These are phyloP conservation scores for Pistacia atlantica DNA, from an alignment of 345 rosid genomes.

Conservation along the genomic window DNA sequence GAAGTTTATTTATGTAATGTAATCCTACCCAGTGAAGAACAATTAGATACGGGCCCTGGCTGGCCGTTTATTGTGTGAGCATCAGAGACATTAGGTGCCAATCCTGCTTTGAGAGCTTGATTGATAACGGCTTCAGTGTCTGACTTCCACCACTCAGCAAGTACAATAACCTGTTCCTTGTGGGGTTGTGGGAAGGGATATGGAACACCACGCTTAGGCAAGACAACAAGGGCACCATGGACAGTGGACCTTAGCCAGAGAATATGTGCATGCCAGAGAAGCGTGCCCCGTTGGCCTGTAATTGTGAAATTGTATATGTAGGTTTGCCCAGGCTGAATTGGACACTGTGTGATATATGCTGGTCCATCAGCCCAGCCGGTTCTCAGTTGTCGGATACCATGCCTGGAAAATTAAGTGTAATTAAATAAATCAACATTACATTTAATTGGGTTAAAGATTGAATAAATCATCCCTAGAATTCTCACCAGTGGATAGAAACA, in stretches of 20 bases:
- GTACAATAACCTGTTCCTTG: constrained; percentile 62
- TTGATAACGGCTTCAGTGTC: constrained; percentile 86
- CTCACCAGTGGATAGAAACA: constrained; percentile 81
- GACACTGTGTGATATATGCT: constrained; percentile 90
- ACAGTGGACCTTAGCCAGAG: constrained; percentile 94
- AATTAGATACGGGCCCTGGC: constrained; percentile 53
- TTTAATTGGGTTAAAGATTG: not conserved
- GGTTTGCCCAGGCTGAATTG: constrained; percentile 75
- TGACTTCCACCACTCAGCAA: constrained; percentile 97
- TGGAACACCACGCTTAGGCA: constrained; percentile 83
- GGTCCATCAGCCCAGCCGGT: constrained; percentile 98
- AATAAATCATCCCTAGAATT: not conserved
- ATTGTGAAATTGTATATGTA: constrained; percentile 83
- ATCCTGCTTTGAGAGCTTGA: constrained; percentile 79
- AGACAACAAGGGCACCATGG: constrained; percentile 73
- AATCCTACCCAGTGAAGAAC: constrained; percentile 63
- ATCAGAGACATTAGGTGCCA: constrained; percentile 89
- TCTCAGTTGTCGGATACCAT: constrained; percentile 76
- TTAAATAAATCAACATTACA: not conserved
- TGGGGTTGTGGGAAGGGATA: constrained; percentile 89
- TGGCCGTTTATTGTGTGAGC: constrained; percentile 91
- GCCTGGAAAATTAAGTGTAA: constrained; percentile 47
- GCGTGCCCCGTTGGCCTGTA: constrained; percentile 89
- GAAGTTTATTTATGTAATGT: not conserved
- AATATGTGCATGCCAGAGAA: constrained; percentile 92